A percentile compares a stretch with the other conserved stretches of the same genome.
Conservation (phyloP, 371 early-diverging fungal species). For the Lichtheimia corymbifera region DNA sequence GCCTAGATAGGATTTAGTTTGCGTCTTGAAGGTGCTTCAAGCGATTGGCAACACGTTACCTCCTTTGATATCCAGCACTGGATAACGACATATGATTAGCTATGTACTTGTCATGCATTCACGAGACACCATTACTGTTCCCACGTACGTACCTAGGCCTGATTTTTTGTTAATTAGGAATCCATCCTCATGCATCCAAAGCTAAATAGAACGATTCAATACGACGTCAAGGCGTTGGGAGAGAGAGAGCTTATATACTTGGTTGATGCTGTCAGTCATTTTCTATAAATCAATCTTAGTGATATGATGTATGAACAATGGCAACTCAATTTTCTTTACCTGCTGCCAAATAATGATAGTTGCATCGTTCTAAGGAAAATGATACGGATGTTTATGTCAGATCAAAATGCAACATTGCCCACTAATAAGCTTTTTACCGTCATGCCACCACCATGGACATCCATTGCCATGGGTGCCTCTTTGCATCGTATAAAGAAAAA, state of each 20-base stretch:
- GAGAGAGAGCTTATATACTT: constrained; percentile 17
- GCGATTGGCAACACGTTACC: constrained; percentile 10
- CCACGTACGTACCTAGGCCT: constrained; percentile 38
- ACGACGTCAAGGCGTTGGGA: too few relatives aligned
- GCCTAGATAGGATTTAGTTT: neutral
- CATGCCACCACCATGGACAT: constrained; percentile 38
- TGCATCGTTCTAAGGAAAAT: constrained; percentile 36
- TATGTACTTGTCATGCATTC: too few relatives aligned
- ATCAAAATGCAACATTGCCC: neutral
- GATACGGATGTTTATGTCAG: neutral
- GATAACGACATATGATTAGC: neutral
- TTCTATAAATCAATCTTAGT: constrained; percentile 21
- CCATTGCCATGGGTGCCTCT: constrained; percentile 24
- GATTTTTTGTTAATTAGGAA: constrained; percentile 51
- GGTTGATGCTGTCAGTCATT: constrained; percentile 44
- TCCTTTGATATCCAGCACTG: constrained; percentile 35
- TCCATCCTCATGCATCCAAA: constrained; percentile 52
- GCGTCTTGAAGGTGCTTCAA: neutral
- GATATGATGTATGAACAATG: neutral
- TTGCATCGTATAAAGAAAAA: constrained; percentile 42
- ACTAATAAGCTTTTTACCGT: constrained; percentile 17
- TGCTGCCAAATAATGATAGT: constrained; percentile 47
- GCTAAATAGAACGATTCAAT: constrained; percentile 11
- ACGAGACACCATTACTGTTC: too few relatives aligned
- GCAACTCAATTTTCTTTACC: constrained; percentile 16